Evolutionary conservation across 2,329 filamentous ascomycete genomes (phyloP).

Genomic region (Tolypocladium capitatum): DNA sequence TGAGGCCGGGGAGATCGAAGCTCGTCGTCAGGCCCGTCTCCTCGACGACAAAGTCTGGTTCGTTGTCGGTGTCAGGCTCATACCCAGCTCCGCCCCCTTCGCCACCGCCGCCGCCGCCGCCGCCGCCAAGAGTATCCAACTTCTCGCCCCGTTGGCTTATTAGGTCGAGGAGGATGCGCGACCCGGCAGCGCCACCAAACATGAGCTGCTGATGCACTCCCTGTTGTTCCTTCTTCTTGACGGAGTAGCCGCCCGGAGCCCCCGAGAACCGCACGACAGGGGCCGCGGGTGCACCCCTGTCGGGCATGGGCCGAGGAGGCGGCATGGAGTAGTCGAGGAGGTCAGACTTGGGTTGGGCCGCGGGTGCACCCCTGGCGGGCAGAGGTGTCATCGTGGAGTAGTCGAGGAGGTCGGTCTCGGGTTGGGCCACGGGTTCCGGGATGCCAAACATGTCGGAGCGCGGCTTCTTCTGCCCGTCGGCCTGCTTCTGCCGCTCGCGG

Average conservation of each 20-base stretch:
- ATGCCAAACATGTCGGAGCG: constrained; percentile 4
- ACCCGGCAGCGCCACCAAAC: not conserved
- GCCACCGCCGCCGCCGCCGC: too few relatives aligned
- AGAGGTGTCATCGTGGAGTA: too few relatives aligned
- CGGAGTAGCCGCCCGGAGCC: not conserved
- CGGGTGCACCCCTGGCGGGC: too few relatives aligned
- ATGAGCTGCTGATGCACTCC: not conserved
- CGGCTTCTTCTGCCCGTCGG: constrained; percentile 2
- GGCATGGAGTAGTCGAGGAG: too few relatives aligned
- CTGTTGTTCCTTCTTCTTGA: not conserved
- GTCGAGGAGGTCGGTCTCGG: too few relatives aligned
- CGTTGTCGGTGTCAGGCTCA: not conserved
- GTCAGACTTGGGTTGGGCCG: too few relatives aligned
- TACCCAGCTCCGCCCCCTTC: not conserved
- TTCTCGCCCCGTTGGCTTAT: not conserved
- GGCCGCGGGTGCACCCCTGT: not conserved
- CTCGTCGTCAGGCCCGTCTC: constrained; percentile 42
- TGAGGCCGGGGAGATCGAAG: constrained; percentile 40
- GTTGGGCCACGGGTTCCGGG: not conserved
- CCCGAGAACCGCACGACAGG: too few relatives aligned
- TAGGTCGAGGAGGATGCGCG: not conserved
- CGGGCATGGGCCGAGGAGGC: not conserved
- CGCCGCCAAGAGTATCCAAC: not conserved
- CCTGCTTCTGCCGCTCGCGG: constrained; percentile 11
- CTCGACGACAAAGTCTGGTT: constrained; percentile 32